A percentile compares a stretch with the other conserved stretches of the same genome.
Conservation (phyloP, 352 stramenopile species). For the Phytopythium helicoides region DNA sequence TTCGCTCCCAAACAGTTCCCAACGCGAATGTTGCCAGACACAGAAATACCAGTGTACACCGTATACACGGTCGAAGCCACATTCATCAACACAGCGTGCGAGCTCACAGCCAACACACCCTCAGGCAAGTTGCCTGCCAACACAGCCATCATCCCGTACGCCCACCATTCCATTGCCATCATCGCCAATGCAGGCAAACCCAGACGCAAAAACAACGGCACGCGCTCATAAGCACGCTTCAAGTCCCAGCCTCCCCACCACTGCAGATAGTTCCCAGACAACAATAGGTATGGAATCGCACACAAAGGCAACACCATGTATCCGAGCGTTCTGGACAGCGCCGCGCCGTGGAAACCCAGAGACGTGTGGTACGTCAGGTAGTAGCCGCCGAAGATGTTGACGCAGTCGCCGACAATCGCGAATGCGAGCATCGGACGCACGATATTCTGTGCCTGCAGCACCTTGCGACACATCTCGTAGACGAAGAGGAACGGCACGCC, state of each 20-base stretch:
- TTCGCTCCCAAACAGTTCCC: slow-evolving; percentile 60
- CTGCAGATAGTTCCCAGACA: too few species aligned
- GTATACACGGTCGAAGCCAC: slow-evolving; percentile 64
- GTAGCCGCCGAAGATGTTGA: slow-evolving; percentile 60
- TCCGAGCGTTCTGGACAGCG: slow-evolving; percentile 55
- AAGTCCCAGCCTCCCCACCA: slow-evolving; percentile 46
- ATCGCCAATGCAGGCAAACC: slow-evolving; percentile 50
- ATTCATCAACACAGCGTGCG: slow-evolving; percentile 62
- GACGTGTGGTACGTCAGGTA: slow-evolving; percentile 71
- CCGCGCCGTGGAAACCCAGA: slow-evolving; percentile 69
- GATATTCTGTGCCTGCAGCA: slow-evolving; percentile 78
- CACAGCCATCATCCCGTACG: slow-evolving; percentile 59
- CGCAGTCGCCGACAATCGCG: slow-evolving; percentile 53
- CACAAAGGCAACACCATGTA: slow-evolving; percentile 43
- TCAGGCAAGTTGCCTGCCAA: slow-evolving; percentile 49
- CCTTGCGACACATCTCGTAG: slow-evolving; percentile 81
- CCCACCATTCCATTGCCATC: slow-evolving; percentile 70
- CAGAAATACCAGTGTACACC: slow-evolving; percentile 67
- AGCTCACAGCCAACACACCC: slow-evolving; percentile 48
- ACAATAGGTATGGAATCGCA: slow-evolving; percentile 46
- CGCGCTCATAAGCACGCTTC: too few species aligned
- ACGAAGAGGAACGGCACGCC: slow-evolving; percentile 71
- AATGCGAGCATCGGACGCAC: slow-evolving; percentile 72
- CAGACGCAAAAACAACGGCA: slow-evolving; percentile 39
- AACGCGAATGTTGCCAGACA: too few species aligned